These are phyloP conservation scores for Aureobasidium mangrovei DNA, from an alignment of 2,329 filamentous ascomycete species.

Conservation along the genomic window DNA sequence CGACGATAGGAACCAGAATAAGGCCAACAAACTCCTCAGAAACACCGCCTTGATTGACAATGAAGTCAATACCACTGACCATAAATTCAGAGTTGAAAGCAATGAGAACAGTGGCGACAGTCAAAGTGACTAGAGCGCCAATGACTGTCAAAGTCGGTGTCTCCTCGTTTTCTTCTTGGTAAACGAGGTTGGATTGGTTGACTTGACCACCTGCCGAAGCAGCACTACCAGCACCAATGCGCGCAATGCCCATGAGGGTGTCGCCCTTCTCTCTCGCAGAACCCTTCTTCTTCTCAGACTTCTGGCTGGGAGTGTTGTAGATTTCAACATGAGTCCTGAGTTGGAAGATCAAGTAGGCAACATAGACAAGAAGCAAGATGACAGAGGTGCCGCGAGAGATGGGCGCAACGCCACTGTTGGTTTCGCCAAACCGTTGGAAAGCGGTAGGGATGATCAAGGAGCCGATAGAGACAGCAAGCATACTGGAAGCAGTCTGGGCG, in stretches of 20 bases:
- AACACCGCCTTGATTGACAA: conserved; percentile 40
- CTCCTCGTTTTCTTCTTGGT: conserved; percentile 52
- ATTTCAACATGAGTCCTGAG: conserved; percentile 73
- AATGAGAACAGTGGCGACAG: conserved; percentile 66
- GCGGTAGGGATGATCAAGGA: conserved; percentile 85
- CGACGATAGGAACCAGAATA: conserved; percentile 57
- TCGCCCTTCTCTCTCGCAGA: conserved; percentile 43
- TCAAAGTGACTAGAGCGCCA: conserved; percentile 64
- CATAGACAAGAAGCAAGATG: conserved; percentile 77
- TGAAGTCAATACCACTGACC: conserved; percentile 50
- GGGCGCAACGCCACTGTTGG: conserved; percentile 24
- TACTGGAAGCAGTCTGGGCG: conserved; percentile 76
- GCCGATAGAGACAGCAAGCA: conserved; percentile 70
- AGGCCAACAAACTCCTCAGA: conserved; percentile 55
- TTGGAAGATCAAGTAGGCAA: conserved; percentile 79
- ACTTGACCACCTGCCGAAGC: conserved; percentile 42
- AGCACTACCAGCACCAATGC: conserved; percentile 44
- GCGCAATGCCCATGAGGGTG: conserved; percentile 41
- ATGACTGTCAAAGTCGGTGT: conserved; percentile 63
- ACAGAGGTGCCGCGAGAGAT: conserved; percentile 64
- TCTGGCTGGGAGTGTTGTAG: conserved; percentile 72
- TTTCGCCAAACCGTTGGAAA: conserved; percentile 52
- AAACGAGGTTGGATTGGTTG: conserved; percentile 39
- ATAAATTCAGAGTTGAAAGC: conserved; percentile 65
- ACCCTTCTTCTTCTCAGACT: conserved; percentile 53